A percentile compares a stretch with the other conserved stretches of the same genome.
These are phyloP conservation scores for Ambrosia hybrid DNA, from an alignment of 140 eudicot species.

Conservation along the genomic window DNA sequence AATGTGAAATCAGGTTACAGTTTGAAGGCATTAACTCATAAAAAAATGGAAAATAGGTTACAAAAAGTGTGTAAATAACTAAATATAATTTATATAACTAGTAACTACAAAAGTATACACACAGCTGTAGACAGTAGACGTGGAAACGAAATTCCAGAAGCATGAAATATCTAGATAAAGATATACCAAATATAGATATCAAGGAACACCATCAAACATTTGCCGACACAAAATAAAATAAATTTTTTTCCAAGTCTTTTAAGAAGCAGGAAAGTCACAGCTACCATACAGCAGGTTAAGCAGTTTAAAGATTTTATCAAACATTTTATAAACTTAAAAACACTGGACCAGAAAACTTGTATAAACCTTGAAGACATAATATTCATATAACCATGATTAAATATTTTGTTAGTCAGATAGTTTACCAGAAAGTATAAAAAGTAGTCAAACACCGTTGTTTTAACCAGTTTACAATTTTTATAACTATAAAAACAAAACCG, in stretches of 20 bases:
- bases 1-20: not conserved
- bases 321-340: not conserved
- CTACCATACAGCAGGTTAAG: not conserved
- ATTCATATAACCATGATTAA: not conserved
- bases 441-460: conserved; percentile 3
- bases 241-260: not conserved
- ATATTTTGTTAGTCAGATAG: not conserved
- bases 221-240: not conserved
- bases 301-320: not conserved
- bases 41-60: not conserved
- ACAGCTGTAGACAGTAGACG: not conserved
- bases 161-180: not conserved
- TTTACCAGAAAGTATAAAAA: not conserved
- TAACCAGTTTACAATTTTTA: not conserved
- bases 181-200: not conserved
- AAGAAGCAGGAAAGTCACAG: not conserved
- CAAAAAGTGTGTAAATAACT: not conserved
- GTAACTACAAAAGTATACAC: not conserved
- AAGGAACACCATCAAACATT: not conserved
- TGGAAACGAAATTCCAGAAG: not conserved
- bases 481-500: not conserved
- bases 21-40: not conserved
- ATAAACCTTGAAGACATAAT: not conserved
- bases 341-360: not conserved
- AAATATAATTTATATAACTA: not conserved